Evolutionary conservation across 139 green algal genomes (phyloP).

Genomic region (Penium margaritaceum): DNA sequence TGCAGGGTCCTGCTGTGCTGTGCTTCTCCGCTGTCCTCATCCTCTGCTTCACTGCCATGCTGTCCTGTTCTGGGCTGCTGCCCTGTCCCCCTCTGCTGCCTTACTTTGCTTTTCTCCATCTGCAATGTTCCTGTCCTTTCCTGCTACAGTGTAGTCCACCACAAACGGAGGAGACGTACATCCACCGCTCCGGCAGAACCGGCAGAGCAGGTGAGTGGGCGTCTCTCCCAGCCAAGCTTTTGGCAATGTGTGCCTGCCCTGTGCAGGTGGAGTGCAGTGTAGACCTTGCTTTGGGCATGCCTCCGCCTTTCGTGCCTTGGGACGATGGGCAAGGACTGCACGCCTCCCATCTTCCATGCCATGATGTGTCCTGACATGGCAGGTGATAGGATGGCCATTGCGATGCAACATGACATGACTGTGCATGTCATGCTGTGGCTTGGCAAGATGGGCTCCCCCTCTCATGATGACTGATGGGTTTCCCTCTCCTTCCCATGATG

Average conservation of each 20-base stretch:
- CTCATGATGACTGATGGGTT: too few species aligned
- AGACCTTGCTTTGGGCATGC: not conserved
- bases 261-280: too few species aligned
- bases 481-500: too few species aligned
- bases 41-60: not conserved
- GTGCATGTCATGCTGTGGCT: too few species aligned
- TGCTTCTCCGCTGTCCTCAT: too few species aligned
- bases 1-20: too few species aligned
- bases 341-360: not conserved
- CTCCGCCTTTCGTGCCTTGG: not conserved
- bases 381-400: not conserved
- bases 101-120: slow-evolving; percentile 65
- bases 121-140: slow-evolving; percentile 79
- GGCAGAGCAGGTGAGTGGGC: slow-evolving; percentile 64
- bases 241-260: too few species aligned
- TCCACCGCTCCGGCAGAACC: slow-evolving; percentile 84
- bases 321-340: not conserved
- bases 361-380: too few species aligned
- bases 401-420: too few species aligned
- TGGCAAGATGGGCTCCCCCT: too few species aligned
- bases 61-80: not conserved
- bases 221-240: too few species aligned
- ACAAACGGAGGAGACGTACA: slow-evolving; percentile 82
- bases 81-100: not conserved
- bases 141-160: slow-evolving; percentile 69